Percentiles rank a stretch among this genome's conserved stretches.
Evolutionary conservation across 2,329 filamentous ascomycete genomes (phyloP).

Genomic region (Nannizziopsis arthrosporioides): DNA sequence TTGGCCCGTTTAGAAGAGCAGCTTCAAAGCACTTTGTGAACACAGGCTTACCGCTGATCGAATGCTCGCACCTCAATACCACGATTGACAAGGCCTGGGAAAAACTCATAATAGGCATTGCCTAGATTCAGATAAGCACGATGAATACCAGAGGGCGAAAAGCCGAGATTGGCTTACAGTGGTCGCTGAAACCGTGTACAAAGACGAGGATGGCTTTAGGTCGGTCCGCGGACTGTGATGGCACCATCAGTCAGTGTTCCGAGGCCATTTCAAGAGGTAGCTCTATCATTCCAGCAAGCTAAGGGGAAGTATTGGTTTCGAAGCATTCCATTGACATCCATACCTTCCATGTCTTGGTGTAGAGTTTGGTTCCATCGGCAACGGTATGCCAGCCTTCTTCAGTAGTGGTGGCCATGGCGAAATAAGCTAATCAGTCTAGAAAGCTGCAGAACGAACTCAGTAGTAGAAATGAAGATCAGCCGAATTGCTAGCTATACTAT

Average conservation of each 20-base stretch:
- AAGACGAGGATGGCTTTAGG: conserved; percentile 63
- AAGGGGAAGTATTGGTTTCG: background rate
- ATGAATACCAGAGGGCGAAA: background rate
- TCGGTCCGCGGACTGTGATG: conserved; percentile 42
- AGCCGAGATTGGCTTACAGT: conserved; percentile 37
- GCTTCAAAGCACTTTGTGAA: background rate
- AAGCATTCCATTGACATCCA: conserved; percentile 19
- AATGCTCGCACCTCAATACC: conserved; percentile 67
- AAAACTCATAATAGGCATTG: conserved; percentile 64
- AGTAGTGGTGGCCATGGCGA: conserved; percentile 31
- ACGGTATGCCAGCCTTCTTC: conserved; percentile 43
- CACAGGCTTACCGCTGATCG: conserved; percentile 53
- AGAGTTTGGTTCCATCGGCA: conserved; percentile 45
- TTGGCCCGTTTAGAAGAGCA: conserved; percentile 1
- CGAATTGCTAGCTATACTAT: no score
- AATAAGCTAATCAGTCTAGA: background rate
- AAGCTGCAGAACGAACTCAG: background rate
- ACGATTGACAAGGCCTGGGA: conserved; percentile 54
- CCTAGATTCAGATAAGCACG: conserved; percentile 29
- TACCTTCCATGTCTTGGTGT: conserved; percentile 52
- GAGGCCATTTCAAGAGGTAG: background rate
- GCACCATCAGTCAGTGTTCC: background rate
- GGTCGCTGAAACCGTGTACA: conserved; percentile 83
- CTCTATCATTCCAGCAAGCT: background rate
- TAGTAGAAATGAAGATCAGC: no score